phyloP scores from a whole-genome alignment of 805 yeast genomes.

The Wickerhamomyces sydowiorum region DNA sequence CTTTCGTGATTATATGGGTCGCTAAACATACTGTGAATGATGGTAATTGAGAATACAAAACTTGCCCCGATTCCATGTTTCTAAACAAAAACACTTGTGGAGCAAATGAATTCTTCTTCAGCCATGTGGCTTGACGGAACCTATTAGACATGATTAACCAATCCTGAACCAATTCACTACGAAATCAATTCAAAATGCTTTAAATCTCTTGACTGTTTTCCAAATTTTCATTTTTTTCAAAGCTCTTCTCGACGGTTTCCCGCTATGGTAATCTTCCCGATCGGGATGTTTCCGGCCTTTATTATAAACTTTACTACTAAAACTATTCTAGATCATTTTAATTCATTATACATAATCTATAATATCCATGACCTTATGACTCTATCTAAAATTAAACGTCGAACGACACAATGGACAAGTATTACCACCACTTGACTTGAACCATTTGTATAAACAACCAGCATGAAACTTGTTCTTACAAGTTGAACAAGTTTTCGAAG shows the following conservation, averaged over 20 bases:
- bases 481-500: conserved; percentile 81
- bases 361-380: background rate
- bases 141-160: conserved; percentile 19
- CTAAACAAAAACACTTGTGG: conserved; percentile 83
- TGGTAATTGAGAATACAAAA: conserved; percentile 81
- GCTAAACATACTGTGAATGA: conserved; percentile 34
- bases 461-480: conserved; percentile 94
- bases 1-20: too few relatives aligned
- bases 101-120: conserved; percentile 54
- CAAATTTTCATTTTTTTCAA: conserved; percentile 10
- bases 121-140: conserved; percentile 55
- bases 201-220: too few relatives aligned
- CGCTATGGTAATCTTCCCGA: too few relatives aligned
- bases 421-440: conserved; percentile 85
- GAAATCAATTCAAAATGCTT: background rate
- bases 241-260: too few relatives aligned
- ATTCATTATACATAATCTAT: background rate
- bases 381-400: conserved; percentile 40
- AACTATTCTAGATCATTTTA: too few relatives aligned
- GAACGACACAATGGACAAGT: conserved; percentile 94
- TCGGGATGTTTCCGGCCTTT: too few relatives aligned
- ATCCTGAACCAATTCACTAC: background rate
- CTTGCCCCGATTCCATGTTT: conserved; percentile 86
- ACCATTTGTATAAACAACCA: conserved; percentile 96
- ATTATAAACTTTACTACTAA: too few relatives aligned